Conservation (phyloP, 2,329 filamentous ascomycete genomes). For the Penicillium oxalicum region DNA sequence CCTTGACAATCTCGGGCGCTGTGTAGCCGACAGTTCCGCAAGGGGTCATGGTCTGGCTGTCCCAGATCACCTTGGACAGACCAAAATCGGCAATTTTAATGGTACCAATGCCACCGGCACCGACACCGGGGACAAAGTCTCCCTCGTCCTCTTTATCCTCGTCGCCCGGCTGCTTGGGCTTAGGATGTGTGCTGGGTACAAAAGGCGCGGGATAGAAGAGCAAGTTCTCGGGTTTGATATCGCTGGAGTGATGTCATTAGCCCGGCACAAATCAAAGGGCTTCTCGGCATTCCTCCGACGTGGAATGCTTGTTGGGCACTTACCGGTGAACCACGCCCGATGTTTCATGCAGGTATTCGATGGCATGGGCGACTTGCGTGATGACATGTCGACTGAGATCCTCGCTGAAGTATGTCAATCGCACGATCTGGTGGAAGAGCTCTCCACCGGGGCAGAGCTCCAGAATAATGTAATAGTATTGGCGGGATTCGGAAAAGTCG, state of each 20-base stretch:
- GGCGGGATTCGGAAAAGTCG: slow-evolving; percentile 85
- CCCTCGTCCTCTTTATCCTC: slow-evolving; percentile 97
- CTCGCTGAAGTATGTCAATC: slow-evolving; percentile 97
- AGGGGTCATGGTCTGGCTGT: slow-evolving; percentile 97
- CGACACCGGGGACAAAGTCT: slow-evolving; percentile 76
- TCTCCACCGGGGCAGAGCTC: slow-evolving; percentile 94
- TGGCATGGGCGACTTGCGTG: slow-evolving; percentile 83
- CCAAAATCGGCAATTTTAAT: slow-evolving; percentile 99
- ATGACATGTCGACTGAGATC: slow-evolving; percentile 93
- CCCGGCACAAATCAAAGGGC: too few relatives aligned
- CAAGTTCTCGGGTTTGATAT: slow-evolving; percentile 95
- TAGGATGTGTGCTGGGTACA: slow-evolving; percentile 70
- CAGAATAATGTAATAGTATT: slow-evolving; percentile 97
- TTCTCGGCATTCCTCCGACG: too few relatives aligned
- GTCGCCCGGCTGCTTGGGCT: slow-evolving; percentile 77
- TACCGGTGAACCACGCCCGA: slow-evolving; percentile 96
- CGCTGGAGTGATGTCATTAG: slow-evolving; percentile 16
- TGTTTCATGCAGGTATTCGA: slow-evolving; percentile 91
- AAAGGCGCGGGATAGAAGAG: slow-evolving; percentile 84
- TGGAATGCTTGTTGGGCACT: slow-evolving; percentile 25
- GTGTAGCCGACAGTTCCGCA: slow-evolving; percentile 98
- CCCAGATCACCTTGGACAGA: slow-evolving; percentile 96
- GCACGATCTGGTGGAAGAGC: slow-evolving; percentile 96
- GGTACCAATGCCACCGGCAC: slow-evolving; percentile 81
- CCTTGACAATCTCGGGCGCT: slow-evolving; percentile 96